These are phyloP conservation scores for Aureobasidium lini DNA, from an alignment of 2,329 filamentous ascomycete species.

Conservation along the genomic window DNA sequence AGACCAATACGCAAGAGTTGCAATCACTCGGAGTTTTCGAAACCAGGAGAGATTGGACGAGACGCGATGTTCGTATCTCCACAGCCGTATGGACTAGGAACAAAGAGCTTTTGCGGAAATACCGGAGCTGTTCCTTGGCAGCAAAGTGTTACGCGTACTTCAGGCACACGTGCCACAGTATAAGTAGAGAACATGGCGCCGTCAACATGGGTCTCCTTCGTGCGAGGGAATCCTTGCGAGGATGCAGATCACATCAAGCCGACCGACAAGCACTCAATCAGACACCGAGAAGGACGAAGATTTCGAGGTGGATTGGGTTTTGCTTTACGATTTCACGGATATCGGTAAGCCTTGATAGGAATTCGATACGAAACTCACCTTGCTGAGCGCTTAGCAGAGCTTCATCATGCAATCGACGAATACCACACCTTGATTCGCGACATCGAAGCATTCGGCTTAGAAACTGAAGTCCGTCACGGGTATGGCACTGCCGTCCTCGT, in stretches of 20 bases:
- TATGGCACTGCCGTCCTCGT: background rate
- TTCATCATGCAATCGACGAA: background rate
- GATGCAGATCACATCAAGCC: background rate
- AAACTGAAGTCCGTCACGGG: conserved; percentile 2
- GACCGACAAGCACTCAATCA: background rate
- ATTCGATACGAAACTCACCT: no score
- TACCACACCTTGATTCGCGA: background rate
- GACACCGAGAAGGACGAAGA: background rate
- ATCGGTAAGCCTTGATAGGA: background rate
- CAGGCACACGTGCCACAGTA: background rate
- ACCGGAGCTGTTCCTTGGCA: background rate
- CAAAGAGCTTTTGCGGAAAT: background rate
- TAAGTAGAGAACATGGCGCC: background rate
- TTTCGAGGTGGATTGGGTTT: conserved; percentile 3
- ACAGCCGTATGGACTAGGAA: background rate
- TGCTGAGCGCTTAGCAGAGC: background rate
- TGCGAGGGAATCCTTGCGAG: background rate
- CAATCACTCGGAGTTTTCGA: background rate
- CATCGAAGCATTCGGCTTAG: background rate
- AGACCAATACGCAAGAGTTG: background rate
- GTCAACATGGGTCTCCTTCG: background rate
- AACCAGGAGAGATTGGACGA: background rate
- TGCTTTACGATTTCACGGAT: background rate
- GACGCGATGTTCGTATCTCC: background rate
- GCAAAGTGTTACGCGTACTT: conserved; percentile 5